Evolutionary conservation across 2,329 filamentous ascomycete species (phyloP).

Genomic region (Hypoxylon sp.): DNA sequence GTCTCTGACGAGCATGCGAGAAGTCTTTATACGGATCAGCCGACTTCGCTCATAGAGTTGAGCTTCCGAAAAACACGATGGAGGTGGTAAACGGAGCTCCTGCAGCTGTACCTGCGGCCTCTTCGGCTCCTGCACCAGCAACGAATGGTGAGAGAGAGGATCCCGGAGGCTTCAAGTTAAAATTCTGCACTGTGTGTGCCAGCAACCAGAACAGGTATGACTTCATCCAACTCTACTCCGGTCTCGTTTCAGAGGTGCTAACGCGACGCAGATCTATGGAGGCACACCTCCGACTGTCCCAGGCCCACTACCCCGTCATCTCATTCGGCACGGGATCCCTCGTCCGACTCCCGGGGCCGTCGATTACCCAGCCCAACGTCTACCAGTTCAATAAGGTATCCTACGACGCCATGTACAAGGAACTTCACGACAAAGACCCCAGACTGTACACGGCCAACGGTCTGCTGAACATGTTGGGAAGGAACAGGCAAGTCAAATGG

Average conservation of each 20-base stretch:
- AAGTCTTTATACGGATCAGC: neutral
- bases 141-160: constrained; percentile 62
- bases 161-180: constrained; percentile 81
- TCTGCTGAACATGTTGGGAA: constrained; percentile 92
- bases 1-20: constrained; percentile 27
- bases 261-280: constrained; percentile 82
- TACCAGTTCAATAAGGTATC: constrained; percentile 98
- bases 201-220: constrained; percentile 94
- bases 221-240: neutral
- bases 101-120: constrained; percentile 25
- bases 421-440: constrained; percentile 86
- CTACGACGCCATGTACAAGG: constrained; percentile 93
- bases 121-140: constrained; percentile 44
- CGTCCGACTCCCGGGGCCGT: constrained; percentile 91
- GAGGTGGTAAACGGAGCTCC: constrained; percentile 57
- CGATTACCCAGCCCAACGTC: constrained; percentile 93
- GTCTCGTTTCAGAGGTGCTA: constrained; percentile 14
- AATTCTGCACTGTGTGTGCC: constrained; percentile 98
- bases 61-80: constrained; percentile 42
- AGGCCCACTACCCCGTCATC: constrained; percentile 91
- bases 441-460: constrained; percentile 92
- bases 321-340: constrained; percentile 97
- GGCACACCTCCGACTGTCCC: constrained; percentile 92
- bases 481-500: constrained; percentile 93
- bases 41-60: constrained; percentile 32